Evolutionary conservation across 768 basidiomycete genomes (phyloP).

Genomic region (Phlebiopsis gigantea): DNA sequence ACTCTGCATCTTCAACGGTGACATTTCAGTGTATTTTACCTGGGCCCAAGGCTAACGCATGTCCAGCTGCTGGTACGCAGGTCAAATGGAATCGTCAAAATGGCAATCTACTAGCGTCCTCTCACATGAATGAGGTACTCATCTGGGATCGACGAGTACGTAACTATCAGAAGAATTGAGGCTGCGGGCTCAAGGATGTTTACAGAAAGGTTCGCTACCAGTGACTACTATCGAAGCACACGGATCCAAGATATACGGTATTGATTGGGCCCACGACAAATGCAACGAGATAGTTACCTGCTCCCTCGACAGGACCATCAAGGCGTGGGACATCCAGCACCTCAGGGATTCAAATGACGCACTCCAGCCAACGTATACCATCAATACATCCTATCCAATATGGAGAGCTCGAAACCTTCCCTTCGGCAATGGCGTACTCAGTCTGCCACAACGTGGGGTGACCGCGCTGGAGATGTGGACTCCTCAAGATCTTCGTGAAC

Average conservation of each 20-base stretch:
- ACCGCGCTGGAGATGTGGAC: slow-evolving; percentile 83
- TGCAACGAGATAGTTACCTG: slow-evolving; percentile 88
- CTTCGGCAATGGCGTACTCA: slow-evolving; percentile 85
- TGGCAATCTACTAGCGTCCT: slow-evolving; percentile 81
- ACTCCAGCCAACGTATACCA: slow-evolving; percentile 23
- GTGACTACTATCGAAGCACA: slow-evolving; percentile 74
- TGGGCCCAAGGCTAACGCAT: neutral
- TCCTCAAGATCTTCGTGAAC: slow-evolving; percentile 35
- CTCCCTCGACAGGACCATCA: slow-evolving; percentile 90
- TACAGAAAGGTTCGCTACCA: slow-evolving; percentile 84
- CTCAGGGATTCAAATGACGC: neutral
- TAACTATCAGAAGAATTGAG: slow-evolving; percentile 1
- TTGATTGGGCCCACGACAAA: slow-evolving; percentile 85
- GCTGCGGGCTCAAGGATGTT: neutral
- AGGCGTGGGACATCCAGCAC: slow-evolving; percentile 68
- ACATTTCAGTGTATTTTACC: slow-evolving; percentile 11
- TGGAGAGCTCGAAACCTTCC: slow-evolving; percentile 93
- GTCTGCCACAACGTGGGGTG: slow-evolving; percentile 83
- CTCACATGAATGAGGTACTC: slow-evolving; percentile 80
- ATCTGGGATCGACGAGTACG: slow-evolving; percentile 93
- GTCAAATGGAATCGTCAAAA: slow-evolving; percentile 96
- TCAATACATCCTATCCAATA: slow-evolving; percentile 82
- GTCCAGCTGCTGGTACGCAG: slow-evolving; percentile 79
- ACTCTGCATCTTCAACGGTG: slow-evolving; percentile 54
- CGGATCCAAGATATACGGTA: slow-evolving; percentile 91